These are phyloP conservation scores for Lentithecium fluviatile DNA, from an alignment of 495 filamentous ascomycete genomes.

Conservation along the genomic window DNA sequence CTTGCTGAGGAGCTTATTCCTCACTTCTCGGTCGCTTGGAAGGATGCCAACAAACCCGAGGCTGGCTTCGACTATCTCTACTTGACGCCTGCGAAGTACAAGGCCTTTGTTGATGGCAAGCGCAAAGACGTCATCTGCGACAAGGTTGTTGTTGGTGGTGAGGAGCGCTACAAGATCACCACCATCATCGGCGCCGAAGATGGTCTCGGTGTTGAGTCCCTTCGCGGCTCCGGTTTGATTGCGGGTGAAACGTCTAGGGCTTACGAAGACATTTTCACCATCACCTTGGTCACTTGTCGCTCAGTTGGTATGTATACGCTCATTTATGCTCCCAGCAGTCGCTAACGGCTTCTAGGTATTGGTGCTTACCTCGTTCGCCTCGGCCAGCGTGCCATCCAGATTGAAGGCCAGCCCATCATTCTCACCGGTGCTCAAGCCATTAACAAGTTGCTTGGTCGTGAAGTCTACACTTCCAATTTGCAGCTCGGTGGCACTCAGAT, in stretches of 20 bases:
- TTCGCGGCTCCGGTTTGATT: conserved; percentile 96
- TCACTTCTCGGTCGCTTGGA: conserved; percentile 96
- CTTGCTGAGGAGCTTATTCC: conserved; percentile 96
- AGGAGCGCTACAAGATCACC: conserved; percentile 89
- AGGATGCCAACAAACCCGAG: conserved; percentile 78
- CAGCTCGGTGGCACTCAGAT: conserved; percentile 99
- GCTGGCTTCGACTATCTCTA: conserved; percentile 98
- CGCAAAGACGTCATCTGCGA: conserved; percentile 85
- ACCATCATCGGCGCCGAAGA: conserved; percentile 94
- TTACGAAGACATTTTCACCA: conserved; percentile 98
- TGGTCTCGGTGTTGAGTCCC: conserved; percentile 94
- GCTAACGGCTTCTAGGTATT: conserved; percentile 59
- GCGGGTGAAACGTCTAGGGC: conserved; percentile 95
- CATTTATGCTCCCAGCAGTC: conserved; percentile 1
- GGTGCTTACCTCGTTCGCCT: conserved; percentile 98
- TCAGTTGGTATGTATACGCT: conserved; percentile 69
- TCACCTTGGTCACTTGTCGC: conserved; percentile 95
- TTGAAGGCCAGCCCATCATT: conserved; percentile 98
- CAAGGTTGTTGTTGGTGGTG: conserved; percentile 76
- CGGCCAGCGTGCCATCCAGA: conserved; percentile 96
- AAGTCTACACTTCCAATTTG: conserved; percentile 98
- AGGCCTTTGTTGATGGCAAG: conserved; percentile 81
- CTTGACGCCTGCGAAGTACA: conserved; percentile 80
- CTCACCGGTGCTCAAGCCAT: conserved; percentile 95
- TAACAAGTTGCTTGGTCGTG: conserved; percentile 96